A percentile compares a stretch with the other conserved stretches of the same genome.
Conservation (phyloP, 176 grass and related monocot species). For the Avena sativa region DNA sequence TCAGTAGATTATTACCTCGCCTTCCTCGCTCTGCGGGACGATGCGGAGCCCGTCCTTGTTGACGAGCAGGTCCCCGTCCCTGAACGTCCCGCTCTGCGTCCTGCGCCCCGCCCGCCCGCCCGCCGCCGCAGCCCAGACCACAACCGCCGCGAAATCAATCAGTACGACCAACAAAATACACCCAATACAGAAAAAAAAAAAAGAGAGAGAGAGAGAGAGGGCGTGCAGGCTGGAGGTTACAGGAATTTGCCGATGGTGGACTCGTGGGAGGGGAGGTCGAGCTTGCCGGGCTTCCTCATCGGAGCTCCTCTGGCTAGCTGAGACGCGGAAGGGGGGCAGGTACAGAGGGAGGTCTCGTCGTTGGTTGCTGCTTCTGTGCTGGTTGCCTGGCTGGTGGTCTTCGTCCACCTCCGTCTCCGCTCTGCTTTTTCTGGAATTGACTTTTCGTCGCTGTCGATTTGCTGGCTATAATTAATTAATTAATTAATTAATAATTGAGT, state of each 20-base stretch:
- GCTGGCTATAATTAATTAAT: background rate
- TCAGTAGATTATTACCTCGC: conserved; percentile 58
- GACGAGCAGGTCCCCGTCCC: conserved; percentile 92
- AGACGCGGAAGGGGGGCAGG: background rate
- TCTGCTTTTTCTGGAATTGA: background rate
- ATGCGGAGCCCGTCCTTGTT: conserved; percentile 98
- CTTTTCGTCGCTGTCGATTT: background rate
- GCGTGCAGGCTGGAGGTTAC: conserved; percentile 26
- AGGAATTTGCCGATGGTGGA: conserved; percentile 79
- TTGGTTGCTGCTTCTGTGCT: background rate
- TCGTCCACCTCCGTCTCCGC: conserved; percentile 10
- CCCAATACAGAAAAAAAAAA: background rate
- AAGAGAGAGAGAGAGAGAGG: background rate
- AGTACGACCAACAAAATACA: background rate
- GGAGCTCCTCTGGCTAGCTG: background rate
- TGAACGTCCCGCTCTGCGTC: conserved; percentile 98
- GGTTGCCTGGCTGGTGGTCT: background rate
- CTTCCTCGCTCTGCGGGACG: conserved; percentile 77
- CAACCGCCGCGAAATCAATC: background rate
- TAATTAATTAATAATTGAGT: background rate
- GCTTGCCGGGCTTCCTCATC: conserved; percentile 54
- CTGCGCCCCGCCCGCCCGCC: conserved; percentile 33
- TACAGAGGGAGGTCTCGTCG: background rate
- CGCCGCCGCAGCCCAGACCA: background rate
- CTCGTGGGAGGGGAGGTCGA: conserved; percentile 72